These are phyloP conservation scores for Didymellaceae sp. DNA, from an alignment of 2,329 filamentous ascomycete species.

Conservation along the genomic window DNA sequence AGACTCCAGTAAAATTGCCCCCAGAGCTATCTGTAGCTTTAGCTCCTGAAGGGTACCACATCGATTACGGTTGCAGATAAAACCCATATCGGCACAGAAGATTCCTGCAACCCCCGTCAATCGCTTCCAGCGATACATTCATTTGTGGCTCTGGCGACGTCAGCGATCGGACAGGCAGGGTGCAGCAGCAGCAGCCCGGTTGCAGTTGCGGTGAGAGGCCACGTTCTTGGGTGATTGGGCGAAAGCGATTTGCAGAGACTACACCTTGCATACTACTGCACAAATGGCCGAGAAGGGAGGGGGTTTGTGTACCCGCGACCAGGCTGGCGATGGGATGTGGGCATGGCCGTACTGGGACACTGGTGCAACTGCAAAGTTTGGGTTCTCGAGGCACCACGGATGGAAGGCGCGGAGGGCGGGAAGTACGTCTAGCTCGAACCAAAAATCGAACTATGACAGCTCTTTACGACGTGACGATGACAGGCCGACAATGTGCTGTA, in stretches of 20 bases:
- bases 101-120: no score
- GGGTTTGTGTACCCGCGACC: conserved; percentile 17
- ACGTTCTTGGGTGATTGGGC: conserved; percentile 49
- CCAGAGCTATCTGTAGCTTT: no score
- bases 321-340: conserved; percentile 17
- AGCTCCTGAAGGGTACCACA: no score
- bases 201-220: conserved; percentile 39
- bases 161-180: conserved; percentile 13
- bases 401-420: conserved; percentile 17
- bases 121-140: conserved; percentile 2
- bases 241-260: conserved; percentile 20
- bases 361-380: conserved; percentile 24
- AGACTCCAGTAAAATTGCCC: no score
- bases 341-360: conserved; percentile 10
- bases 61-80: neutral
- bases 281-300: conserved; percentile 15
- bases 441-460: conserved; percentile 8
- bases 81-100: no score
- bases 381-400: conserved; percentile 9
- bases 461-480: conserved; percentile 3
- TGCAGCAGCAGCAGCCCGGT: conserved; percentile 22
- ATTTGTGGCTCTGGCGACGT: conserved; percentile 4
- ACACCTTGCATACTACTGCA: conserved; percentile 22
- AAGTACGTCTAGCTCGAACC: conserved; percentile 18
- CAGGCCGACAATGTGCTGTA: neutral